Base-by-base conservation (phyloP, 1,284 basidiomycete species). In the Tylopilus sp. region DNA sequence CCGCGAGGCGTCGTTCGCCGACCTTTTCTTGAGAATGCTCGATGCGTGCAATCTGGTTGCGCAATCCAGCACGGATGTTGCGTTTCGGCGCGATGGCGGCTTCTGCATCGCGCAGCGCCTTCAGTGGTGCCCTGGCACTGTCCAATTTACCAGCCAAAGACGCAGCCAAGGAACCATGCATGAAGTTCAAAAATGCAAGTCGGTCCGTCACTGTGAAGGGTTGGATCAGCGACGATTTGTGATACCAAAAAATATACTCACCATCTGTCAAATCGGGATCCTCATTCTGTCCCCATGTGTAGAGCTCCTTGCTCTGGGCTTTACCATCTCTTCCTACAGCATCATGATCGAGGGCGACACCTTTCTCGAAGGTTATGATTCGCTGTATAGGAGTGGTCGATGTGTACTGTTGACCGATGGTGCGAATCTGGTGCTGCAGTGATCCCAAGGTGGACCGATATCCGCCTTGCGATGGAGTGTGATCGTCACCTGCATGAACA, bases 281-380 rank as follows among this genome's bases (percentile, higher is more conserved):
- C 57, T 89, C 83, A 1, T 62, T 58, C 64, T 89, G 87, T 9
- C 88, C 88, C 88, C 88, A 91, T 28, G 77, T 78, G 57, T 87
- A 91, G 30, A 90, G 68, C 55, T 90, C 88, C 66, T 90, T 91
- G 74, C 84, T 87, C 60, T 84, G 79, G 0, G 77, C 71, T 61
- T 89, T 84, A 7, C 74, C 61, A 59, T 89, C 81, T 55, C 82
- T 77, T 6, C 81, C 72, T 31, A 84, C 66, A 49, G 72, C 76
- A 56, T 89, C 84, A 58, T 79, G 77, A 63, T 87, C 86, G 55
- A 91, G 75, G 19, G 82, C 78, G 18, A 89, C 71, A 6, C 88
- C 84, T 64, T 90, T 91, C 65, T 80, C 76, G 8, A 78, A 71
- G 0, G 89, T 91, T 54, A 91, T 82, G 52, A 90, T 81, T 63